Conservation (phyloP, 176 grass and related monocot genomes). For the Saccharum spontaneum region DNA sequence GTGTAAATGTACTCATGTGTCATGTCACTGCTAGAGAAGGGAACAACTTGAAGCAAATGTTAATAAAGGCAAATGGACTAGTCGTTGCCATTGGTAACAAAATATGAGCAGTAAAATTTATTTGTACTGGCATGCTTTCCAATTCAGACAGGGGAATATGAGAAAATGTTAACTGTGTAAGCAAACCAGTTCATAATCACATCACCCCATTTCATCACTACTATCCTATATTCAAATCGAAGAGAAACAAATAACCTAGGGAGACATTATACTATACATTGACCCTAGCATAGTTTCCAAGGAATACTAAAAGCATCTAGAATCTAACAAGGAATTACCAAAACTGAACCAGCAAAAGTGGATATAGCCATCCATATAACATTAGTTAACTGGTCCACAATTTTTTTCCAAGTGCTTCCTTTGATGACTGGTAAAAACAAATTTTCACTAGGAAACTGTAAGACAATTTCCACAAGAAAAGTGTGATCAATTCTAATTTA, state of each 20-base stretch:
- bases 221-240: neutral
- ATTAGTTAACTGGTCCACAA: neutral
- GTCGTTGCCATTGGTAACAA: neutral
- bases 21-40: slow-evolving; percentile 1
- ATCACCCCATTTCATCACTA: neutral
- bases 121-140: neutral
- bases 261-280: neutral
- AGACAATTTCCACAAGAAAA: neutral
- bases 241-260: neutral
- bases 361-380: neutral
- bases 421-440: neutral
- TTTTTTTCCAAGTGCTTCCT: neutral
- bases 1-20: slow-evolving; percentile 5
- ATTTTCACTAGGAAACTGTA: neutral
- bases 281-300: neutral
- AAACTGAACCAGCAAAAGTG: neutral
- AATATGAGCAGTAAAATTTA: slow-evolving; percentile 6
- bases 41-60: neutral
- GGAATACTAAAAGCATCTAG: slow-evolving; percentile 15
- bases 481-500: neutral
- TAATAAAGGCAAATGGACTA: neutral
- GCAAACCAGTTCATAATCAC: slow-evolving; percentile 9
- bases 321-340: neutral
- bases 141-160: neutral
- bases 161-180: neutral